A percentile compares a stretch with the other conserved stretches of the same genome.
phyloP scores from a whole-genome alignment of 1,139 yeast species.

The Yamadazyma aaseri region DNA sequence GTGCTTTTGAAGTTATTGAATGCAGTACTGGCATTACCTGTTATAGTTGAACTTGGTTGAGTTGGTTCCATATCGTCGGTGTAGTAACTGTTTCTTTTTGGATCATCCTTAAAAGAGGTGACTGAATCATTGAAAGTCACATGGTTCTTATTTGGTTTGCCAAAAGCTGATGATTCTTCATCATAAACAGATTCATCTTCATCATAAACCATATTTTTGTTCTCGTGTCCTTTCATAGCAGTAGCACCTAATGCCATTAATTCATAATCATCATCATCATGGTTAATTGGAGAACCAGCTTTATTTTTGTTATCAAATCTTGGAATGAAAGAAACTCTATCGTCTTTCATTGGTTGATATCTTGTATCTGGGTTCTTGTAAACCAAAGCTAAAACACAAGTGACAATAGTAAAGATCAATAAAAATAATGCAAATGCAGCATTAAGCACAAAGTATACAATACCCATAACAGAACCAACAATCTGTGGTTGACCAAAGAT shows the following conservation, averaged over 20 bases:
- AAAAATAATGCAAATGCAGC: slow-evolving; percentile 85
- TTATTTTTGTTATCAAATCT: slow-evolving; percentile 50
- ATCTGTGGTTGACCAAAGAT: slow-evolving; percentile 81
- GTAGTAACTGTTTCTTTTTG: slow-evolving; percentile 34
- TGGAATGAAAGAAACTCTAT: slow-evolving; percentile 83
- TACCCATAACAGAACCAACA: slow-evolving; percentile 89
- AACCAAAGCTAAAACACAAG: slow-evolving; percentile 79
- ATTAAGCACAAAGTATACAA: slow-evolving; percentile 85
- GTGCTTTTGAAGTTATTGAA: slow-evolving; percentile 22
- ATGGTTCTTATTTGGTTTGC: slow-evolving; percentile 9
- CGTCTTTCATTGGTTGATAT: slow-evolving; percentile 96
- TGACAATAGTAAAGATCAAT: slow-evolving; percentile 79
- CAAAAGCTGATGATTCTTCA: slow-evolving; percentile 26
- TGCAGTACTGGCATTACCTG: slow-evolving; percentile 41
- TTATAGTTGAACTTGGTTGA: slow-evolving; percentile 44
- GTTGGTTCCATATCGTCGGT: slow-evolving; percentile 37
- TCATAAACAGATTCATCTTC: slow-evolving; percentile 38
- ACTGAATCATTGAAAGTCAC: slow-evolving; percentile 10
- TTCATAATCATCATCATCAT: slow-evolving; percentile 64
- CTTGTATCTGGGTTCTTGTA: slow-evolving; percentile 94
- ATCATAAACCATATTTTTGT: slow-evolving; percentile 28
- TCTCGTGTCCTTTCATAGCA: slow-evolving; percentile 78
- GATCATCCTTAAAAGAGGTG: slow-evolving; percentile 13
- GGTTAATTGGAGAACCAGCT: slow-evolving; percentile 22
- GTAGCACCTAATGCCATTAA: slow-evolving; percentile 86